phyloP scores from a whole-genome alignment of 1,139 yeast genomes.

The Suhomyces coccinellae region DNA sequence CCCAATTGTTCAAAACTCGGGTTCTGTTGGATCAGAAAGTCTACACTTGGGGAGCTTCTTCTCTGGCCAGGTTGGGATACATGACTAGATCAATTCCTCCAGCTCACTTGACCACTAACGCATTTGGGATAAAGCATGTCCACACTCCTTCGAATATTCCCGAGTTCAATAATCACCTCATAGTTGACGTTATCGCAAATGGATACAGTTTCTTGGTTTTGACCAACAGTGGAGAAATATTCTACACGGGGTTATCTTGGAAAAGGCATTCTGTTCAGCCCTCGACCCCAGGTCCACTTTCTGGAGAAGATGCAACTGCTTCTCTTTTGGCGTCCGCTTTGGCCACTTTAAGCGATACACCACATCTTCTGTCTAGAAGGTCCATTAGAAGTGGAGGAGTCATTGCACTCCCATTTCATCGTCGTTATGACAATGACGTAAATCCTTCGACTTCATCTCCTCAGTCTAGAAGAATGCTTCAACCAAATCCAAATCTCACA shows the following conservation, averaged over 20 bases:
- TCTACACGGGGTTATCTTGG: constrained; percentile 55
- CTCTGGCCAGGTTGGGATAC: constrained; percentile 60
- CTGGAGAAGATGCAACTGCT: constrained; percentile 18
- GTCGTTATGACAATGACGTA: constrained; percentile 12
- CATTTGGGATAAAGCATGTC: constrained; percentile 26
- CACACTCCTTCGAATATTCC: constrained; percentile 42
- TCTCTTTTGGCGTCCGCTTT: constrained; percentile 10
- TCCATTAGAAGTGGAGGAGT: constrained; percentile 14
- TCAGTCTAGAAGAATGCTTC: constrained; percentile 15
- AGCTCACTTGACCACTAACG: constrained; percentile 23
- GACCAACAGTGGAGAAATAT: constrained; percentile 54
- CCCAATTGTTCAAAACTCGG: constrained; percentile 47
- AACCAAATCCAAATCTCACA: constrained; percentile 17
- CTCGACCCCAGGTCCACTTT: constrained; percentile 25
- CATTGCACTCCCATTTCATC: constrained; percentile 9
- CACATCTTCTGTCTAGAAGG: constrained; percentile 17
- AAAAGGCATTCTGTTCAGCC: constrained; percentile 27
- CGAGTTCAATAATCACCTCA: constrained; percentile 34
- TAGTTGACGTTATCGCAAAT: constrained; percentile 61
- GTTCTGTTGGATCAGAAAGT: constrained; percentile 40
- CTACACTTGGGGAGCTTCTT: constrained; percentile 64
- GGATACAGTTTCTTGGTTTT: constrained; percentile 69
- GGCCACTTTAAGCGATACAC: constrained; percentile 7
- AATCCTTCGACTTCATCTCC: constrained; percentile 6
- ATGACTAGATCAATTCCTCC: constrained; percentile 29